These are phyloP conservation scores for Teratosphaeria viscida DNA, from an alignment of 2,329 filamentous ascomycete species.

Conservation along the genomic window DNA sequence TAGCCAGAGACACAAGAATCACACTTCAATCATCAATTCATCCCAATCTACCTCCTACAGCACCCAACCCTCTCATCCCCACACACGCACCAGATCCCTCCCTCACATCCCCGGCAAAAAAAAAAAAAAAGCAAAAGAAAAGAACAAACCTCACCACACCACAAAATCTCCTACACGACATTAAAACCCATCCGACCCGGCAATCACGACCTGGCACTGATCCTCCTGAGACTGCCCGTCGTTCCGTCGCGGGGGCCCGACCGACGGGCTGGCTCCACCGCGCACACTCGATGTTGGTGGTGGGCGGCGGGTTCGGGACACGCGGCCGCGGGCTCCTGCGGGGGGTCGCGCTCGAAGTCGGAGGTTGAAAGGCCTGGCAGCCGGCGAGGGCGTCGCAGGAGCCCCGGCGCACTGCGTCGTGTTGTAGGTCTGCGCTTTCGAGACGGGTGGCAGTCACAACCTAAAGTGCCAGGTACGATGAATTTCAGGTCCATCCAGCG, in stretches of 20 bases:
- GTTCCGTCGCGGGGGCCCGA: conserved; percentile 22
- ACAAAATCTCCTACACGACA: neutral
- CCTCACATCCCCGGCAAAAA: too few relatives aligned
- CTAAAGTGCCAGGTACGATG: too few relatives aligned
- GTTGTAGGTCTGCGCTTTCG: conserved; percentile 13
- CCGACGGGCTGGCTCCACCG: conserved; percentile 23
- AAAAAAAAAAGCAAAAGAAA: neutral
- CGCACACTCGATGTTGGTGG: conserved; percentile 26
- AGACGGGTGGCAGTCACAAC: too few relatives aligned
- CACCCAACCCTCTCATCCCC: neutral
- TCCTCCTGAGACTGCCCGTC: conserved; percentile 24
- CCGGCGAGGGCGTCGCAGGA: conserved; percentile 10
- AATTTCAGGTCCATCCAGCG: too few relatives aligned
- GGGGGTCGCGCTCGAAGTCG: conserved; percentile 25
- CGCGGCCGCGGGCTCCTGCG: conserved; percentile 16
- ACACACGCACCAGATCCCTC: too few relatives aligned
- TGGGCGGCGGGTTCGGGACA: conserved; percentile 26
- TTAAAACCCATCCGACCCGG: neutral
- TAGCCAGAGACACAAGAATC: too few relatives aligned
- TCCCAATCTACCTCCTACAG: too few relatives aligned
- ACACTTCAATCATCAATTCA: too few relatives aligned
- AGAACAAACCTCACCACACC: neutral
- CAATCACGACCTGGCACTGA: conserved; percentile 25
- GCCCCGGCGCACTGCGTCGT: conserved; percentile 8
- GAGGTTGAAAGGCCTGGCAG: conserved; percentile 15